Percentiles rank a stretch among this genome's conserved stretches.
phyloP scores from a whole-genome alignment of 306 rosid species.

The Lathyrus aphaca region DNA sequence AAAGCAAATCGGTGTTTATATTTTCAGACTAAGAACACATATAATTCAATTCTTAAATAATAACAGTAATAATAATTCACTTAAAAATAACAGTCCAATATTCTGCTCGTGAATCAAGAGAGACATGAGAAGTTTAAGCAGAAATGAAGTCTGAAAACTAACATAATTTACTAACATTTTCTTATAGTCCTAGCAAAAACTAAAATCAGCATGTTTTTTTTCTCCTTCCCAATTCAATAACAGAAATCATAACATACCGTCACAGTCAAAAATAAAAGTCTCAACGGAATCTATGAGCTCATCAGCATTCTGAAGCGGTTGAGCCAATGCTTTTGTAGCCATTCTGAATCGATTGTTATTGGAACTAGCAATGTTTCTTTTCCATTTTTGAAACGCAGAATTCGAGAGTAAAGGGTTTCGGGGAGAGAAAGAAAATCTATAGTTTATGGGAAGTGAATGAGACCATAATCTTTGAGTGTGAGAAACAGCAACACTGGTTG shows the following conservation, averaged over 20 bases:
- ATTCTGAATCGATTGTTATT: conserved; percentile 46
- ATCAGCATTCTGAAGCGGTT: conserved; percentile 77
- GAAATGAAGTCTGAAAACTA: too few species aligned
- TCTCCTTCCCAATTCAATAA: too few species aligned
- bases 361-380: conserved; percentile 19
- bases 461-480: conserved; percentile 17
- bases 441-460: conserved; percentile 18
- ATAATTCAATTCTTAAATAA: too few species aligned
- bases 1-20: too few species aligned
- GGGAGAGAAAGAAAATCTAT: conserved; percentile 39
- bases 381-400: conserved; percentile 42
- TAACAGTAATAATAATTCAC: too few species aligned
- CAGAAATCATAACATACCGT: conserved; percentile 50
- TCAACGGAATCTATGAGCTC: conserved; percentile 89
- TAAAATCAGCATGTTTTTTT: too few species aligned
- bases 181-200: too few species aligned
- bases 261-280: conserved; percentile 96
- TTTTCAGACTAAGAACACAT: too few species aligned
- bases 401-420: conserved; percentile 39
- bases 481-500: conserved; percentile 51
- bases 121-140: too few species aligned
- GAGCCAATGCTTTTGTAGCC: conserved; percentile 68
- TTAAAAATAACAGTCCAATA: too few species aligned
- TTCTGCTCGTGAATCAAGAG: too few species aligned
- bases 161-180: too few species aligned